These are phyloP conservation scores for Infundibulicybe gibba DNA, from an alignment of 768 basidiomycete species.

Conservation along the genomic window DNA sequence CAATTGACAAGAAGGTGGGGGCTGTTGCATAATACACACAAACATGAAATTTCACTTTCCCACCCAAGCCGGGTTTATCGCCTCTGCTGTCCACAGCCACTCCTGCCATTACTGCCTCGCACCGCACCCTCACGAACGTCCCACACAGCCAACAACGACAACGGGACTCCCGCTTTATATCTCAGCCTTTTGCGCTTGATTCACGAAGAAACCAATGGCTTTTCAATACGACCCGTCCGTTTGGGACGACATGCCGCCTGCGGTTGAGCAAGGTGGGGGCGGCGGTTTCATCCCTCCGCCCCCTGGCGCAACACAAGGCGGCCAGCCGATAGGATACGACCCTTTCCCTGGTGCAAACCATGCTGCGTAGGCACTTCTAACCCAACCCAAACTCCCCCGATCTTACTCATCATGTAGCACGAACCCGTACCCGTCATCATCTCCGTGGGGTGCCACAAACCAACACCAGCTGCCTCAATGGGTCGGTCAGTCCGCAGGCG, in stretches of 20 bases:
- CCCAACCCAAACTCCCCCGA: not conserved
- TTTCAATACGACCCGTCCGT: not conserved
- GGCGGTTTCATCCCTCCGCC: conserved; percentile 28
- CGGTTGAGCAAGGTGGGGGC: conserved; percentile 9
- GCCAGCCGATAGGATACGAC: conserved; percentile 19
- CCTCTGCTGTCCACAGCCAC: too few species aligned
- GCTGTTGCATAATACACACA: too few species aligned
- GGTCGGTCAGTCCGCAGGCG: not conserved
- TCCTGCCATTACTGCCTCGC: too few species aligned
- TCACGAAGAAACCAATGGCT: conserved; percentile 1
- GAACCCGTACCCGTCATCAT: not conserved
- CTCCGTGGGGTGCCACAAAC: not conserved
- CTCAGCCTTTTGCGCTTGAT: too few species aligned
- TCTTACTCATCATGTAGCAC: conserved; percentile 1
- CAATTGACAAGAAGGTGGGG: too few species aligned
- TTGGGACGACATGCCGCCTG: conserved; percentile 20
- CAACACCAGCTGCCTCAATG: not conserved
- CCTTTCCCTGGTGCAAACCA: conserved; percentile 8
- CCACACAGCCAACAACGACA: too few species aligned
- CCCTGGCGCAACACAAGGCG: conserved; percentile 25
- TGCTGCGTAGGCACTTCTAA: conserved; percentile 7
- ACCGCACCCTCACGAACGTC: too few species aligned
- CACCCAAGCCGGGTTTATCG: too few species aligned
- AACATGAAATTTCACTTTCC: too few species aligned
- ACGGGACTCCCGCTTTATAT: too few species aligned